A percentile compares a stretch with the other conserved stretches of the same genome.
Conservation (phyloP, 2,329 filamentous ascomycete genomes). For the Lachnellula cervina region DNA sequence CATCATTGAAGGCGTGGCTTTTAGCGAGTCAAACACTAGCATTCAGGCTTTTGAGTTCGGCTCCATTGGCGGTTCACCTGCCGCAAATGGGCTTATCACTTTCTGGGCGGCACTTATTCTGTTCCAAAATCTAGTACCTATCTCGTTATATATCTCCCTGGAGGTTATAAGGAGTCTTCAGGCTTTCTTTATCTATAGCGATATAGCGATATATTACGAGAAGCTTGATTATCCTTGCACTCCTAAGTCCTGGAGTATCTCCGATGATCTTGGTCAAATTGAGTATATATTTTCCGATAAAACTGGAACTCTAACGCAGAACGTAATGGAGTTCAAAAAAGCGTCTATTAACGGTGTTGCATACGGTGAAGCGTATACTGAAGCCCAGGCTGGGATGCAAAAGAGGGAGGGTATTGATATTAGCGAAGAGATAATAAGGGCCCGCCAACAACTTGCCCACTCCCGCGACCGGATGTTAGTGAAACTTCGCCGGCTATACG, state of each 20-base stretch:
- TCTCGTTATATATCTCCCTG: conserved; percentile 94
- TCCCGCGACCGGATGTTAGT: conserved; percentile 70
- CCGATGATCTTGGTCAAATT: conserved; percentile 94
- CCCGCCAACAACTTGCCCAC: conserved; percentile 70
- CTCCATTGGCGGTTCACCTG: conserved; percentile 68
- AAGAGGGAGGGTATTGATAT: conserved; percentile 84
- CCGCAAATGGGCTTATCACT: conserved; percentile 85
- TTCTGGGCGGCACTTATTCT: conserved; percentile 94
- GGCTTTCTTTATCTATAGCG: conserved; percentile 96
- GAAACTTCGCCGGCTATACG: conserved; percentile 68
- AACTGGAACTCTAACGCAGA: conserved; percentile 82
- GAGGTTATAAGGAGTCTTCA: conserved; percentile 93
- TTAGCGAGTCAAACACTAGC: conserved; percentile 70
- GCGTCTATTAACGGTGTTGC: conserved; percentile 92
- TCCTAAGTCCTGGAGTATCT: conserved; percentile 98
- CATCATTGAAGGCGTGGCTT: conserved; percentile 79
- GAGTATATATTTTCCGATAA: conserved; percentile 99
- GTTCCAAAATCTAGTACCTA: conserved; percentile 98
- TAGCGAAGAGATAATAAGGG: conserved; percentile 70
- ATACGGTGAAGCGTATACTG: conserved; percentile 96
- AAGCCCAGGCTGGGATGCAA: conserved; percentile 94
- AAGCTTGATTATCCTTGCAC: conserved; percentile 90
- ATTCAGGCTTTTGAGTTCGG: conserved; percentile 80
- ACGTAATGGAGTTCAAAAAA: conserved; percentile 99
- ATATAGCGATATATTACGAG: conserved; percentile 95